Conservation (phyloP, 176 grass and related monocot genomes). For the Stipa capillata region DNA sequence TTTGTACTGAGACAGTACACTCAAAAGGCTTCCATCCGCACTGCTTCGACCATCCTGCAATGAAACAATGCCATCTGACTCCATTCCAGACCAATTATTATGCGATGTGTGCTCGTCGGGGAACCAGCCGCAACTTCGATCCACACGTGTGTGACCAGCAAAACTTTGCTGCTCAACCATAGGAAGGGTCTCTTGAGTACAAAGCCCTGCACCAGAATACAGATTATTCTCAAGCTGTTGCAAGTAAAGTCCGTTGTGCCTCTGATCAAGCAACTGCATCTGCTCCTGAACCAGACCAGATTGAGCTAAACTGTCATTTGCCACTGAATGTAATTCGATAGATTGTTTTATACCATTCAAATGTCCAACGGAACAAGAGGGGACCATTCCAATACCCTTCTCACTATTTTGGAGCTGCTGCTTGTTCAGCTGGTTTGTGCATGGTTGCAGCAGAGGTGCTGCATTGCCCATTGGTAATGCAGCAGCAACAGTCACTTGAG, state of each 20-base stretch:
- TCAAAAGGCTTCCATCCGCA: constrained; percentile 46
- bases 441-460: constrained; percentile 21
- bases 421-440: constrained; percentile 1
- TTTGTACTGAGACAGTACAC: constrained; percentile 31
- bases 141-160: neutral
- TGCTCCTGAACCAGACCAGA: constrained; percentile 15
- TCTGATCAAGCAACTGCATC: constrained; percentile 29
- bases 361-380: constrained; percentile 15
- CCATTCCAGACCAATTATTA: constrained; percentile 34
- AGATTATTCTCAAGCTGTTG: constrained; percentile 21
- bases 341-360: constrained; percentile 24
- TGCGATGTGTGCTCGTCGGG: constrained; percentile 14
- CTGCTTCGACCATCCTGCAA: neutral
- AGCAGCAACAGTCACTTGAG: neutral
- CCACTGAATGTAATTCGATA: constrained; percentile 20
- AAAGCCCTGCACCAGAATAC: neutral
- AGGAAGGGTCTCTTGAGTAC: constrained; percentile 11
- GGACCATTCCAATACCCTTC: neutral
- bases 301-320: constrained; percentile 1
- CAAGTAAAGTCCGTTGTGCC: constrained; percentile 28
- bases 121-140: constrained; percentile 25
- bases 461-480: neutral
- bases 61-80: neutral
- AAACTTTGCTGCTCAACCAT: constrained; percentile 22
- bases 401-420: constrained; percentile 2